Evolutionary conservation across 805 yeast genomes (phyloP).

Genomic region (Peterozyma toletana): DNA sequence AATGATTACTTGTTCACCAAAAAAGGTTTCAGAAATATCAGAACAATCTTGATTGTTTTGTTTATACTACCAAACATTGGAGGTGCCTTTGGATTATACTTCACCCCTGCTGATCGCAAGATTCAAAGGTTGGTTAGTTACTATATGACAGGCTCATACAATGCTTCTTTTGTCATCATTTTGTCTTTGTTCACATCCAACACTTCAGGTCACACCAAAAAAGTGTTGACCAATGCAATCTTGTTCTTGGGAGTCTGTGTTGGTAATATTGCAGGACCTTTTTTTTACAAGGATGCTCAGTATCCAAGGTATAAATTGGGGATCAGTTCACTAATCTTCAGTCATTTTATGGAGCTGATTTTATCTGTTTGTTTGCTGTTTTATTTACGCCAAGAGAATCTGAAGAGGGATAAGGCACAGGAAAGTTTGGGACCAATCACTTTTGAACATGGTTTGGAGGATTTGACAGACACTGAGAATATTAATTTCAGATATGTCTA

Average conservation of each 20-base stretch:
- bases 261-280: slow-evolving; percentile 30
- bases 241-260: slow-evolving; percentile 29
- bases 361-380: slow-evolving; percentile 1
- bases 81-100: slow-evolving; percentile 11
- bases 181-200: slow-evolving; percentile 25
- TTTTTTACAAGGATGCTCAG: slow-evolving; percentile 23
- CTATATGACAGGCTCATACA: slow-evolving; percentile 6
- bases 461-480: slow-evolving; percentile 3
- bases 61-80: slow-evolving; percentile 2
- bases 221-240: slow-evolving; percentile 24
- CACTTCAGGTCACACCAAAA: slow-evolving; percentile 32
- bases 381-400: slow-evolving; percentile 3
- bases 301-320: slow-evolving; percentile 22
- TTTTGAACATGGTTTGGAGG: slow-evolving; percentile 4
- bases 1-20: not conserved
- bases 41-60: slow-evolving; percentile 2
- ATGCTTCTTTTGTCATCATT: slow-evolving; percentile 13
- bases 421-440: not conserved
- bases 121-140: slow-evolving; percentile 8
- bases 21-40: not conserved
- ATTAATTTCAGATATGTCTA: slow-evolving; percentile 4
- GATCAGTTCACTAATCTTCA: slow-evolving; percentile 10
- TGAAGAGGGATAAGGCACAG: slow-evolving; percentile 4
- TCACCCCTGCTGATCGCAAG: slow-evolving; percentile 6
- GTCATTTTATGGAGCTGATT: slow-evolving; percentile 5